Conservation (phyloP, 306 rosid species). For the Crataegus laevigata region DNA sequence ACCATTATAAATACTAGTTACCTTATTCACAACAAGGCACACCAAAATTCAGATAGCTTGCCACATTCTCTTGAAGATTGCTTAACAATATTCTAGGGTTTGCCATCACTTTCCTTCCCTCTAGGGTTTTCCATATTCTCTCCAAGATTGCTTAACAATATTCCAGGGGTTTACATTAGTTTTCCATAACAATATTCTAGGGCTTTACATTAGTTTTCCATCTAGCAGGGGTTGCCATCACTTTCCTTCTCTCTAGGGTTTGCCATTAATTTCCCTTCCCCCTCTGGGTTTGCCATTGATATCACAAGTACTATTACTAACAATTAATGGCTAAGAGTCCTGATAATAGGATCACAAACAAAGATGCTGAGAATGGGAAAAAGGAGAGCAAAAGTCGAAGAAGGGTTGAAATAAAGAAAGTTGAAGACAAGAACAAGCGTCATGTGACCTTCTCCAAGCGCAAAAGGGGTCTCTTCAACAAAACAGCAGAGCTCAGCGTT, state of each 20-base stretch:
- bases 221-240: neutral
- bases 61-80: neutral
- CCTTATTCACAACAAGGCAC: neutral
- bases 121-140: too few relatives aligned
- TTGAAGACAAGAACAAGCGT: slow-evolving; percentile 17
- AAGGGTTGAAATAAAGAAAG: slow-evolving; percentile 14
- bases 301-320: too few relatives aligned
- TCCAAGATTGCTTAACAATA: neutral
- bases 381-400: slow-evolving; percentile 1
- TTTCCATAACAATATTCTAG: neutral
- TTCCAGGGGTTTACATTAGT: neutral
- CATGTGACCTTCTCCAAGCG: slow-evolving; percentile 24
- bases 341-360: too few relatives aligned
- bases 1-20: neutral
- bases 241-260: too few relatives aligned
- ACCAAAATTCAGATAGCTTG: neutral
- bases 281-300: neutral
- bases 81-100: neutral
- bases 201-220: neutral
- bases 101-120: neutral
- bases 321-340: too few relatives aligned
- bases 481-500: slow-evolving; percentile 12
- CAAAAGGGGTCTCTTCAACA: slow-evolving; percentile 15
- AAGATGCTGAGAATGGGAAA: neutral
- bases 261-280: neutral